Base-by-base conservation (phyloP, 2,329 filamentous ascomycete species). In the Cladophialophora exuberans region DNA sequence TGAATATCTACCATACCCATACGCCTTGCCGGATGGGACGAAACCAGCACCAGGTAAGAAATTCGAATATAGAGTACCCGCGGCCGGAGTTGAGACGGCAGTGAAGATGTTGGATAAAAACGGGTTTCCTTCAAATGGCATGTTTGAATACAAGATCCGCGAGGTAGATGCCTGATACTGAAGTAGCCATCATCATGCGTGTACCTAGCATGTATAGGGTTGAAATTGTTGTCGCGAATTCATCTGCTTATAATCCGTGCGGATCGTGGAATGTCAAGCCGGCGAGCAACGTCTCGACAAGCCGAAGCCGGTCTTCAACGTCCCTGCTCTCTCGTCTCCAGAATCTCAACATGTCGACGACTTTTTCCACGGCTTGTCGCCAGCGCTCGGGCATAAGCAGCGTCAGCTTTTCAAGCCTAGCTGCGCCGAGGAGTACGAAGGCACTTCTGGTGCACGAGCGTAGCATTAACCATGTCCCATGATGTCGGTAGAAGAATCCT, bases 1-100 rank as follows among this genome's bases (percentile, higher is more conserved):
- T 0, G 79, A 88, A 53, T 88, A 83, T 58, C 74, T 89, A 0
- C 79, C 81, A 0, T 88, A 84, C 56, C 84, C 84, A 0, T 82
- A 86, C 64, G 61, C 76, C 0, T 60, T 84, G 0, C 70, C 75
- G 0, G 55, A 61, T 26, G 54, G 56, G 57, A 66, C 7, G 67
- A 69, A 1, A 64, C 71, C 10, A 66, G 66, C 60, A 0, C 45
- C 70, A 0, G 76, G 74, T 3, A 77, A 77, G 61, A 71, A 64
- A 48, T 76, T 76, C 43, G 84, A 88, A 66, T 85, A 85, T 46
- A 74, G 74, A 2, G 71, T 88, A n/a, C 86, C 86, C 0, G 80
- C 81, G 0, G 79, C 78, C 0, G 86, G 85, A 0, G 68, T 69
- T 0, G 82, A 87, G 61, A 79, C 77, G 18, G 75, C 73, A 10